Conservation (phyloP, 176 grass and related monocot genomes). For the Alloteropsis semialata region DNA sequence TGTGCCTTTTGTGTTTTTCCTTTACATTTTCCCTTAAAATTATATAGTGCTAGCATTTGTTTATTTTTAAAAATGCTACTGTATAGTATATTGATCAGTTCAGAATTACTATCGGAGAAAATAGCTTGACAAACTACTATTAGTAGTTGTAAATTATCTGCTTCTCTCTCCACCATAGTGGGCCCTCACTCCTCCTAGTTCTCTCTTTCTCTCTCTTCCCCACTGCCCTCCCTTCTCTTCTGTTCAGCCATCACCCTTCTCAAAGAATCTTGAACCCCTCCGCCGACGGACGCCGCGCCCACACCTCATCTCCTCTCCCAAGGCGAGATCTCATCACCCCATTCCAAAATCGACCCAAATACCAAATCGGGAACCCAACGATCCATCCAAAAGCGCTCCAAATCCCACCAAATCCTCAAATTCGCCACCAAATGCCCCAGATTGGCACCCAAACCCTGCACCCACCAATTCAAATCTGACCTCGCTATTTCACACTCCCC, state of each 20-base stretch:
- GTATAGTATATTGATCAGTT: no score
- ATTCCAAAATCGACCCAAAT: slow-evolving; percentile 31
- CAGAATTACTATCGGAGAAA: no score
- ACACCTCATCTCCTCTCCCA: slow-evolving; percentile 7
- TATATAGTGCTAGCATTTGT: no score
- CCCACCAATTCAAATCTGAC: slow-evolving; percentile 48
- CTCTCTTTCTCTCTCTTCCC: not conserved
- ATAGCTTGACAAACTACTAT: no score
- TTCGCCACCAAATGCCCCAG: slow-evolving; percentile 5
- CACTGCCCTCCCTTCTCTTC: not conserved
- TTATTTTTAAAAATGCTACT: no score
- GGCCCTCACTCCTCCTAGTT: slow-evolving; percentile 15
- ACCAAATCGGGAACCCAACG: slow-evolving; percentile 6
- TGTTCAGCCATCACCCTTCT: slow-evolving; percentile 8
- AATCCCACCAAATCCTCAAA: slow-evolving; percentile 42
- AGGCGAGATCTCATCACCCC: slow-evolving; percentile 43
- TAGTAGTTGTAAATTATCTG: not conserved
- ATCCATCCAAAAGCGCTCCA: not conserved
- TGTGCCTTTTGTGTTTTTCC: no score
- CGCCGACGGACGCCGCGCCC: slow-evolving; percentile 5
- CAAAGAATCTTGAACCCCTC: slow-evolving; percentile 36
- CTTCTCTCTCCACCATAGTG: not conserved
- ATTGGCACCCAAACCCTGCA: not conserved
- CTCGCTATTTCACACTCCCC: not conserved
- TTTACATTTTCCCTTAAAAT: no score